These are phyloP conservation scores for Barnettozyma sucrosica DNA, from an alignment of 805 yeast genomes.

Conservation along the genomic window DNA sequence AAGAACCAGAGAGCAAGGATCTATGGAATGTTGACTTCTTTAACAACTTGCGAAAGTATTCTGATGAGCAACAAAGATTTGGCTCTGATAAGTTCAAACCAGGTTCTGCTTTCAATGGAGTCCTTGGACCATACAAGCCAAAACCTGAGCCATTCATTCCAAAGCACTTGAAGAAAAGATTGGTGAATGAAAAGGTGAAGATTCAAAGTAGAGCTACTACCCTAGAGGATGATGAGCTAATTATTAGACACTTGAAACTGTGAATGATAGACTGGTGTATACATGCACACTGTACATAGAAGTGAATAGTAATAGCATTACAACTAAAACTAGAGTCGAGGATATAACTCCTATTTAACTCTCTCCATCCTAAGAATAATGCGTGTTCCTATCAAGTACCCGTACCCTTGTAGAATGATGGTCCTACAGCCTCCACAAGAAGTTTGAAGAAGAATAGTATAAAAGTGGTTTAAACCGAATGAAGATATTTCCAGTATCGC, in stretches of 20 bases:
- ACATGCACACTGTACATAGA: slow-evolving; percentile 7
- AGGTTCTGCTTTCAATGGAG: slow-evolving; percentile 68
- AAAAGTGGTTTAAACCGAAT: not conserved
- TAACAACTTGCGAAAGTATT: slow-evolving; percentile 45
- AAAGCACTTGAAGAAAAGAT: slow-evolving; percentile 37
- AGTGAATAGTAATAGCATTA: too few species aligned
- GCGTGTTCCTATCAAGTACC: too few species aligned
- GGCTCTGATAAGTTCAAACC: slow-evolving; percentile 73
- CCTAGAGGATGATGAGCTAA: slow-evolving; percentile 19
- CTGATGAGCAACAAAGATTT: slow-evolving; percentile 41
- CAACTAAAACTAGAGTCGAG: too few species aligned
- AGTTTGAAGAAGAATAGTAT: not conserved
- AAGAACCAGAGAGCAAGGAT: slow-evolving; percentile 39
- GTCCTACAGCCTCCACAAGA: too few species aligned
- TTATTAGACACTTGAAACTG: slow-evolving; percentile 19
- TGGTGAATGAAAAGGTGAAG: slow-evolving; percentile 38
- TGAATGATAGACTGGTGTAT: not conserved
- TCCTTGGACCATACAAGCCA: slow-evolving; percentile 48
- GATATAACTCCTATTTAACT: too few species aligned
- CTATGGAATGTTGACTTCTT: slow-evolving; percentile 36
- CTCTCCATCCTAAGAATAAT: too few species aligned
- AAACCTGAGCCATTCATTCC: slow-evolving; percentile 66
- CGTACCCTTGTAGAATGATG: too few species aligned
- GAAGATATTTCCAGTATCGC: not conserved
- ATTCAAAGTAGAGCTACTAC: slow-evolving; percentile 17